These are phyloP conservation scores for Casuarina glauca DNA, from an alignment of 306 rosid genomes.

Conservation along the genomic window DNA sequence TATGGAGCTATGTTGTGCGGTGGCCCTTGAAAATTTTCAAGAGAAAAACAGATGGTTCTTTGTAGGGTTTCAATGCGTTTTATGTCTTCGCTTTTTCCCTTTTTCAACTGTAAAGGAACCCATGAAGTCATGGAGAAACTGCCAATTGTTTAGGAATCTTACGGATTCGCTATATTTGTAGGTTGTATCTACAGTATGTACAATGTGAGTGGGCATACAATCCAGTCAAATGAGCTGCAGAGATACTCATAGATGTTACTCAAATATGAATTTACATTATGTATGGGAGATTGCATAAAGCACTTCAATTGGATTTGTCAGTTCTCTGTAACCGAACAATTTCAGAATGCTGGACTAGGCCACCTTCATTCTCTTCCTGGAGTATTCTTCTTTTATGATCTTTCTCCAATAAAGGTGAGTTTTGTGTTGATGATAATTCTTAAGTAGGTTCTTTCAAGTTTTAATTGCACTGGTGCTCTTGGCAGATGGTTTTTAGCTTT, in stretches of 20 bases:
- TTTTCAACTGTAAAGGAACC: not conserved
- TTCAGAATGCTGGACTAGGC: slow-evolving; percentile 66
- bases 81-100: not conserved
- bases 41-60: not conserved
- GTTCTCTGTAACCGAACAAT: slow-evolving; percentile 98
- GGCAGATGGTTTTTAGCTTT: not conserved
- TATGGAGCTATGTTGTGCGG: not conserved
- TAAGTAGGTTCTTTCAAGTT: slow-evolving; percentile 6
- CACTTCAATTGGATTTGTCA: slow-evolving; percentile 42
- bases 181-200: slow-evolving; percentile 97
- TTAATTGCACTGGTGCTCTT: not conserved
- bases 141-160: not conserved
- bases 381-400: slow-evolving; percentile 95
- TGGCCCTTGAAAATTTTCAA: not conserved
- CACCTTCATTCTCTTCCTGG: slow-evolving; percentile 91
- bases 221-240: slow-evolving; percentile 91
- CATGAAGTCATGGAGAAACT: not conserved
- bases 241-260: slow-evolving; percentile 9
- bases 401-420: slow-evolving; percentile 91
- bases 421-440: slow-evolving; percentile 15
- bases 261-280: slow-evolving; percentile 7
- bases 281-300: slow-evolving; percentile 10
- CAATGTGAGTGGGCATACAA: slow-evolving; percentile 75
- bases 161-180: slow-evolving; percentile 31
- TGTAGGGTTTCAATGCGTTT: not conserved